phyloP scores from a whole-genome alignment of 768 basidiomycete genomes.

The Suillus occidentalis region DNA sequence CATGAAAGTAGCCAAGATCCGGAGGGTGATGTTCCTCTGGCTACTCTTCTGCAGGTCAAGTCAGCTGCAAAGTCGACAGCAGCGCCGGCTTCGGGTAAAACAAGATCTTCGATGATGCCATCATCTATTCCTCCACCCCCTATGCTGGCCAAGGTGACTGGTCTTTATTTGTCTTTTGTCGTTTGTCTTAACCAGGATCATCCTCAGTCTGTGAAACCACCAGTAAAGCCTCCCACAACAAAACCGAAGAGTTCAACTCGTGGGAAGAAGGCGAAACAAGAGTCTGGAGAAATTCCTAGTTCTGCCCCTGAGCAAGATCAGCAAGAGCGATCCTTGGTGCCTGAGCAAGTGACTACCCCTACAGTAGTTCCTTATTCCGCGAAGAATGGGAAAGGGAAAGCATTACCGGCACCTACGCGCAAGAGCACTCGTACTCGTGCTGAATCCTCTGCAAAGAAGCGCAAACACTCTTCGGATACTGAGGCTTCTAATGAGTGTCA shows the following conservation, averaged over 20 bases:
- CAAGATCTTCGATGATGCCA: constrained; percentile 10
- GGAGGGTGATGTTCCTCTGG: constrained; percentile 49
- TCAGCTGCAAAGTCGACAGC: constrained; percentile 19
- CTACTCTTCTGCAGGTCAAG: constrained; percentile 23
- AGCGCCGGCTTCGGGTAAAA: constrained; percentile 11
- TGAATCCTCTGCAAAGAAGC: constrained; percentile 21
- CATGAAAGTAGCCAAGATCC: constrained; percentile 35
- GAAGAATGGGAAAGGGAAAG: constrained; percentile 7
- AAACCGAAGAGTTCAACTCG: constrained; percentile 15
- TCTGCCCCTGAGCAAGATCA: constrained; percentile 59
- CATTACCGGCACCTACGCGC: constrained; percentile 8
- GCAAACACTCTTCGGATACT: constrained; percentile 24
- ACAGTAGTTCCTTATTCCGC: constrained; percentile 6
- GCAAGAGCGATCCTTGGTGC: constrained; percentile 13
- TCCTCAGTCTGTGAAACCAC: neutral
- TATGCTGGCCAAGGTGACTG: constrained; percentile 16
- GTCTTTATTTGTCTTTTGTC: neutral
- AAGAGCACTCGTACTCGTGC: constrained; percentile 7
- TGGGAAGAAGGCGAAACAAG: constrained; percentile 19
- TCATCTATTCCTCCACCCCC: constrained; percentile 4
- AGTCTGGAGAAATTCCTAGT: constrained; percentile 49
- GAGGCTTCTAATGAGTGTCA: constrained; percentile 19
- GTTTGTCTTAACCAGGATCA: neutral
- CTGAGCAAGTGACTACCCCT: constrained; percentile 11
- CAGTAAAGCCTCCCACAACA: constrained; percentile 12